Percentiles rank a stretch among this genome's conserved stretches.
phyloP scores from a whole-genome alignment of 441 rosid genomes.

The Flueggea neowawraea region DNA sequence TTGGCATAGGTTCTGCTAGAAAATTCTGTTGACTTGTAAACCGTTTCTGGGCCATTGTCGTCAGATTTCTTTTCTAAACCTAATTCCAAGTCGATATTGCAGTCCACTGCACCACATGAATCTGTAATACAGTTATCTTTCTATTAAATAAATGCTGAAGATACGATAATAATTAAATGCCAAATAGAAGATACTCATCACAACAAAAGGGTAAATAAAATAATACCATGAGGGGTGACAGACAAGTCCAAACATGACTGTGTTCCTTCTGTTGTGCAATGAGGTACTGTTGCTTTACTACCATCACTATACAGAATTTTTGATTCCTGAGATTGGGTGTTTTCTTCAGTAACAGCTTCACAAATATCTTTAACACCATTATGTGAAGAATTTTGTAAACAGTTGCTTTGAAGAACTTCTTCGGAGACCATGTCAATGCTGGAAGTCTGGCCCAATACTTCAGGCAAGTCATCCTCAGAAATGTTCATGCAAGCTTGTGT shows the following conservation, averaged over 20 bases:
- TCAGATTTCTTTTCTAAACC: constrained; percentile 16
- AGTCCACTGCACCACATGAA: constrained; percentile 14
- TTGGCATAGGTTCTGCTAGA: constrained; percentile 19
- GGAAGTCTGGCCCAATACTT: constrained; percentile 10
- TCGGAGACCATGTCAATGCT: constrained; percentile 4
- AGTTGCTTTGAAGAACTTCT: constrained; percentile 7
- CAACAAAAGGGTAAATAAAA: constrained; percentile 11
- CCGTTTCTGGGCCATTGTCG: constrained; percentile 15
- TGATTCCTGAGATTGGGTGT: constrained; percentile 10
- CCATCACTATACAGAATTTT: constrained; percentile 14
- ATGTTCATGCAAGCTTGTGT: constrained; percentile 8
- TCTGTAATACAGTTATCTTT: constrained; percentile 19
- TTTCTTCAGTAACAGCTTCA: constrained; percentile 9
- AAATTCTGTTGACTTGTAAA: constrained; percentile 22
- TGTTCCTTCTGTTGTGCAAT: constrained; percentile 5
- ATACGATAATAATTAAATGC: not conserved
- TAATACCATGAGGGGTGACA: constrained; percentile 27
- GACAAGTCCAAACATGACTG: constrained; percentile 21
- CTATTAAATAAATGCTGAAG: not conserved
- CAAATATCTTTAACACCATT: constrained; percentile 11
- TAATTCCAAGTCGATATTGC: constrained; percentile 17
- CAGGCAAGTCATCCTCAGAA: constrained; percentile 10
- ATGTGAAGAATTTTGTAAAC: constrained; percentile 11
- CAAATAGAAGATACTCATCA: not conserved
- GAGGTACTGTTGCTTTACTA: constrained; percentile 15